phyloP scores from a whole-genome alignment of 176 grass and related monocot species.

The Melocanna baccifera region DNA sequence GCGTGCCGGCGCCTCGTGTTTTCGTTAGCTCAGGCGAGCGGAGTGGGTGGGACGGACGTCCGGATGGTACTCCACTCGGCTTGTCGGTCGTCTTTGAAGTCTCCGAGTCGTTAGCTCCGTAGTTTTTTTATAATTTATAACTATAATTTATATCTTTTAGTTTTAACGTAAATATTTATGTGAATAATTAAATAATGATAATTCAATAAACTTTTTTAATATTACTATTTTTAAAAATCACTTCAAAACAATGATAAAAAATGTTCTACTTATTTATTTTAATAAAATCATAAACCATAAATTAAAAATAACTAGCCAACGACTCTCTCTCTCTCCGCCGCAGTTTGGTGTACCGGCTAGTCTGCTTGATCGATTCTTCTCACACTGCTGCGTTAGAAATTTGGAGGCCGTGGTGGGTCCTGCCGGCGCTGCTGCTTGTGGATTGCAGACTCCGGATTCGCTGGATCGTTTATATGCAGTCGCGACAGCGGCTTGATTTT shows the following conservation, averaged over 20 bases:
- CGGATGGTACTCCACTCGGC: neutral
- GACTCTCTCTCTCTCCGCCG: neutral
- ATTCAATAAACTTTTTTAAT: too few species aligned
- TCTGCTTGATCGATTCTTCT: neutral
- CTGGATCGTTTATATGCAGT: neutral
- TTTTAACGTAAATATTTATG: too few species aligned
- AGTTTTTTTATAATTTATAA: too few species aligned
- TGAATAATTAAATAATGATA: too few species aligned
- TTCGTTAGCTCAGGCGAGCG: neutral
- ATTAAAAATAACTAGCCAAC: neutral
- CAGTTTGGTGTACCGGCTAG: neutral
- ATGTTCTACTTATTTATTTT: too few species aligned
- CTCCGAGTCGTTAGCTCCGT: neutral
- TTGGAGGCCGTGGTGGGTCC: neutral
- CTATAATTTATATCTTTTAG: too few species aligned
- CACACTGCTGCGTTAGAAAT: neutral
- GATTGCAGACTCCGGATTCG: neutral
- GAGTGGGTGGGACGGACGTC: neutral
- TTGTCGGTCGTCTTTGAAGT: slow-evolving; percentile 26
- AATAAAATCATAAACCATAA: too few species aligned
- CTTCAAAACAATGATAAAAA: too few species aligned
- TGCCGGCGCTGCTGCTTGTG: neutral
- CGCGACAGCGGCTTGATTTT: neutral
- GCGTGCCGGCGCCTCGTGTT: neutral
- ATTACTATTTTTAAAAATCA: too few species aligned